These are phyloP conservation scores for Mrakia hoshinonis DNA, from an alignment of 768 basidiomycete species.

Conservation along the genomic window DNA sequence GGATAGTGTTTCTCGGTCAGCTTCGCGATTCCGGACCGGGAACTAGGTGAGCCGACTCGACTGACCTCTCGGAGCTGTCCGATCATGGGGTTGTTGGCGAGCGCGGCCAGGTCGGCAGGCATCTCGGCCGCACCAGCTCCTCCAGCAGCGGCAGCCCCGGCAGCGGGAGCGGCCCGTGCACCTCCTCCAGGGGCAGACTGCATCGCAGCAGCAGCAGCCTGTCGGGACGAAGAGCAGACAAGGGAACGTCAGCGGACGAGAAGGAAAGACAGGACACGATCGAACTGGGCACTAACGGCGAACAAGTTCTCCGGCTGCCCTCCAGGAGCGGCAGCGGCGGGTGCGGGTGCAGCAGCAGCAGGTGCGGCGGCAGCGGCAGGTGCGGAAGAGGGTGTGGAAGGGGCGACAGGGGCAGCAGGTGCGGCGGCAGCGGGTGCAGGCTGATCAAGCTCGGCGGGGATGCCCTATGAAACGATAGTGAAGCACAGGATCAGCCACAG, in stretches of 20 bases:
- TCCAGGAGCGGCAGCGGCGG: conserved; percentile 32
- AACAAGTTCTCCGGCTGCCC: conserved; percentile 69
- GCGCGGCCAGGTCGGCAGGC: conserved; percentile 43
- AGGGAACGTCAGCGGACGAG: not conserved
- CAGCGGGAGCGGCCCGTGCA: conserved; percentile 39
- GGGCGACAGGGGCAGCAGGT: conserved; percentile 47
- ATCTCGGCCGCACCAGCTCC: conserved; percentile 35
- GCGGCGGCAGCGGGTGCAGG: conserved; percentile 45
- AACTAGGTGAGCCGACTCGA: not conserved
- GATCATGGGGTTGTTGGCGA: conserved; percentile 52
- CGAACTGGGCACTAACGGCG: conserved; percentile 49
- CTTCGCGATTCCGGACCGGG: not conserved
- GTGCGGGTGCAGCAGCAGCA: conserved; percentile 37
- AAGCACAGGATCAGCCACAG: not conserved
- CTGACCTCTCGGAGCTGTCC: conserved; percentile 54
- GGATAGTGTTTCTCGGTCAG: not conserved
- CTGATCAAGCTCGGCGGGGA: conserved; percentile 31
- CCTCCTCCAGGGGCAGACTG: conserved; percentile 33
- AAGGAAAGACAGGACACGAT: conserved; percentile 36
- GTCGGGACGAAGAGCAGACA: not conserved
- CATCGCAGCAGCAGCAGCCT: conserved; percentile 42
- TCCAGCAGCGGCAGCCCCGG: conserved; percentile 38
- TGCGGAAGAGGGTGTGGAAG: conserved; percentile 16
- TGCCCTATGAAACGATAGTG: conserved; percentile 46
- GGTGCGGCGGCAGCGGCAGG: conserved; percentile 38